phyloP scores from a whole-genome alignment of 2,329 filamentous ascomycete species.

The Pseudogymnoascus sp. region DNA sequence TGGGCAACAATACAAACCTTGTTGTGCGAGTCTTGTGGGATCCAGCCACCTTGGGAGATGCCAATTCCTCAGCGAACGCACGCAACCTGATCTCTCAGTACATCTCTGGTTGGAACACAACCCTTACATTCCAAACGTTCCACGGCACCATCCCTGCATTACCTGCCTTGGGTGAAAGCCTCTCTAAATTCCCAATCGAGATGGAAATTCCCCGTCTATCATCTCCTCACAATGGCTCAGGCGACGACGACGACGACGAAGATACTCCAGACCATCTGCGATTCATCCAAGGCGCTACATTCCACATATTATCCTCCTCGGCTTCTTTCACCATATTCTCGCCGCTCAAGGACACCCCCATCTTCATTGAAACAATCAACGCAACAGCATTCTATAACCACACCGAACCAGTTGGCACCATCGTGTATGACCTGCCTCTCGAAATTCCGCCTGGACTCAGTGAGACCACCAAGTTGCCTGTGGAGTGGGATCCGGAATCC shows the following conservation, averaged over 20 bases:
- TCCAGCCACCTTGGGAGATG: conserved; percentile 54
- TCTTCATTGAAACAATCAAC: conserved; percentile 72
- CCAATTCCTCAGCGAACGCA: conserved; percentile 52
- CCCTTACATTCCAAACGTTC: conserved; percentile 65
- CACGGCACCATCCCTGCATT: conserved; percentile 63
- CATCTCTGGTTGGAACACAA: conserved; percentile 80
- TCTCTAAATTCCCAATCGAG: conserved; percentile 64
- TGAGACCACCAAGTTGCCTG: conserved; percentile 67
- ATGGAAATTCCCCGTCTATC: conserved; percentile 62
- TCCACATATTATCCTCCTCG: conserved; percentile 80
- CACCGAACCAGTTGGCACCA: conserved; percentile 67
- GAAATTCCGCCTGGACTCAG: conserved; percentile 66
- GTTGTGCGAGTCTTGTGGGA: conserved; percentile 65
- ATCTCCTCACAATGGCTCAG: conserved; percentile 41
- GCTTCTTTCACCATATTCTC: conserved; percentile 78
- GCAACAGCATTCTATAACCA: conserved; percentile 81
- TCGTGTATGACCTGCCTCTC: conserved; percentile 67
- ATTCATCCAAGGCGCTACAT: conserved; percentile 78
- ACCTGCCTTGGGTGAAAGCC: conserved; percentile 61
- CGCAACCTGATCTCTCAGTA: conserved; percentile 74
- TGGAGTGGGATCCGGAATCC: conserved; percentile 67
- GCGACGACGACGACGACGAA: conserved; percentile 30
- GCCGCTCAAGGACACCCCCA: conserved; percentile 61
- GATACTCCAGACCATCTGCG: conserved; percentile 36
- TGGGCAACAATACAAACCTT: conserved; percentile 65